Evolutionary conservation across 2,329 filamentous ascomycete genomes (phyloP).

Genomic region (Xylariaceae sp.): DNA sequence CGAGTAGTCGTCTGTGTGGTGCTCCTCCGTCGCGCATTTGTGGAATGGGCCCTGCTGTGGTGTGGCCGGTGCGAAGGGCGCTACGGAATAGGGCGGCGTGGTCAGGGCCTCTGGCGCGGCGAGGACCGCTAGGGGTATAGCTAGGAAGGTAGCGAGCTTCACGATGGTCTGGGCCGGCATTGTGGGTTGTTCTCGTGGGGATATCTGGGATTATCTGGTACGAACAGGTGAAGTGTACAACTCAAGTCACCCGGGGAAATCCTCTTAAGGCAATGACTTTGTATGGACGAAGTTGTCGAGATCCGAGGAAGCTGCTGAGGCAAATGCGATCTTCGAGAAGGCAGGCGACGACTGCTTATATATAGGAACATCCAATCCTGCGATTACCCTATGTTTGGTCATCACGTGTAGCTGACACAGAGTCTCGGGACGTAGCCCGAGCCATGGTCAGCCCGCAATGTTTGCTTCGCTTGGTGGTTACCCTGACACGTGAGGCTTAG

Average conservation of each 20-base stretch:
- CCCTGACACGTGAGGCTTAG: neutral
- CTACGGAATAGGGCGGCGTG: neutral
- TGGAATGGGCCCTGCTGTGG: neutral
- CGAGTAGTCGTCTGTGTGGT: neutral
- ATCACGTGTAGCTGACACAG: neutral
- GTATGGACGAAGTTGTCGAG: neutral
- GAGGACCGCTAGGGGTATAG: slow-evolving; percentile 11
- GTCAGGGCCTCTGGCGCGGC: neutral
- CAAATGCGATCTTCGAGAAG: neutral
- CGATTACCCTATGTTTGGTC: neutral
- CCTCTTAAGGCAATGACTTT: neutral
- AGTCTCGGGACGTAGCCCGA: too few species aligned
- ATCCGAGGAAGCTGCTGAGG: neutral
- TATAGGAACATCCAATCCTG: neutral
- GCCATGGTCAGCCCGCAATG: too few species aligned
- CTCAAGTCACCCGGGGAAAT: neutral
- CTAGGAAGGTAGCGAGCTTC: slow-evolving; percentile 11
- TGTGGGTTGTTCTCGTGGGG: neutral
- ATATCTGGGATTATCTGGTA: neutral
- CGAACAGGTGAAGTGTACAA: neutral
- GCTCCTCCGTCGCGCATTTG: slow-evolving; percentile 2
- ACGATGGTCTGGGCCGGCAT: slow-evolving; percentile 2
- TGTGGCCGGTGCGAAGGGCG: slow-evolving; percentile 9
- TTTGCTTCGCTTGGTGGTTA: neutral
- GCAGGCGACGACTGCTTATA: neutral